Evolutionary conservation across 208 protist genomes (phyloP).

Genomic region (Leishmania tropica): DNA sequence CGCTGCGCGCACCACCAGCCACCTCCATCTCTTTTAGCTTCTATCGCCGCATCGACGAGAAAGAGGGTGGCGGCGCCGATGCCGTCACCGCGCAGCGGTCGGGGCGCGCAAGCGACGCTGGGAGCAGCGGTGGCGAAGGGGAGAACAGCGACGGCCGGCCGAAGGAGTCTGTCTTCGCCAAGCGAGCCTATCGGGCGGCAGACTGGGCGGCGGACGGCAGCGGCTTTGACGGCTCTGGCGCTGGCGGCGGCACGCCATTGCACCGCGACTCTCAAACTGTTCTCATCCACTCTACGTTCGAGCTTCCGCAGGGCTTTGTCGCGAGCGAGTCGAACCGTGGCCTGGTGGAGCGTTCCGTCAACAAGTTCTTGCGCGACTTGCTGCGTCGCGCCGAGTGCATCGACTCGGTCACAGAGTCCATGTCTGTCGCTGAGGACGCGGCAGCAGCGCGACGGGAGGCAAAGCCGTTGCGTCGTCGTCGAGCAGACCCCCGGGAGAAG

Average conservation of each 20-base stretch:
- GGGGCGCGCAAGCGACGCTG: neutral
- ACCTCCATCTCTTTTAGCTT: conserved; percentile 84
- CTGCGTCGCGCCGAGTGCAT: conserved; percentile 85
- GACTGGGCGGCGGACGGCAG: conserved; percentile 7
- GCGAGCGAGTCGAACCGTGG: conserved; percentile 80
- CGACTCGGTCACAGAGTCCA: conserved; percentile 75
- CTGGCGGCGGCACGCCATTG: neutral
- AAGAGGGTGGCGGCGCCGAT: neutral
- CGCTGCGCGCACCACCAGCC: conserved; percentile 70
- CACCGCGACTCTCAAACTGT: conserved; percentile 2
- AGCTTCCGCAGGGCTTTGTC: conserved; percentile 76
- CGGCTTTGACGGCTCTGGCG: conserved; percentile 3
- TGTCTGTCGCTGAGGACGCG: conserved; percentile 81
- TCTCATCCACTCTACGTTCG: conserved; percentile 75
- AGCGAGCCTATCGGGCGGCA: conserved; percentile 10
- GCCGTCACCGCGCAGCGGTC: neutral
- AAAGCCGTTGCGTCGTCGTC: conserved; percentile 77
- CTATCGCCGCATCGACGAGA: conserved; percentile 68
- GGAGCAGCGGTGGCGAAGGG: conserved; percentile 1
- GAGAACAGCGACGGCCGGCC: conserved; percentile 4
- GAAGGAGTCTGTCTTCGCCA: conserved; percentile 25
- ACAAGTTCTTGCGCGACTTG: conserved; percentile 91
- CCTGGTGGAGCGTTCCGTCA: conserved; percentile 80
- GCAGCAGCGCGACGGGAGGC: conserved; percentile 67
- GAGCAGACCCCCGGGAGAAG: conserved; percentile 20